Evolutionary conservation across 2,329 filamentous ascomycete species (phyloP).

Genomic region (Claviceps purpurea): DNA sequence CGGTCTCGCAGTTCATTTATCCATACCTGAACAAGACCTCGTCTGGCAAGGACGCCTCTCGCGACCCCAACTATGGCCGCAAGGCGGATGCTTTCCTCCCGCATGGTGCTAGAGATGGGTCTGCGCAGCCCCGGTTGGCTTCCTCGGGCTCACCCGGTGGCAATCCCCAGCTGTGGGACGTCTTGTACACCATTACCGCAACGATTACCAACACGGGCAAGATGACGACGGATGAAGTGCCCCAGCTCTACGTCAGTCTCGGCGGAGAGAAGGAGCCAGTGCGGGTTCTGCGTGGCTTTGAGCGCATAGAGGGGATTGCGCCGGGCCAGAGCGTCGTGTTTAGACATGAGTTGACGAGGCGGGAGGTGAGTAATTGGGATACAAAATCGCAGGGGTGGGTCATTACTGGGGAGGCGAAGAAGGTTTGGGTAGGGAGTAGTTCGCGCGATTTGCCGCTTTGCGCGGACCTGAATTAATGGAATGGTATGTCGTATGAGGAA

Average conservation of each 20-base stretch:
- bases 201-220: slow-evolving; percentile 60
- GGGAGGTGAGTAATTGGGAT: slow-evolving; percentile 86
- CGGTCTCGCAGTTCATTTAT: slow-evolving; percentile 48
- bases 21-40: slow-evolving; percentile 57
- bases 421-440: slow-evolving; percentile 39
- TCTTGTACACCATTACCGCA: slow-evolving; percentile 53
- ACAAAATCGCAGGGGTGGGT: slow-evolving; percentile 71
- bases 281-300: slow-evolving; percentile 63
- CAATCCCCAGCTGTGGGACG: slow-evolving; percentile 52
- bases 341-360: slow-evolving; percentile 54
- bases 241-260: slow-evolving; percentile 68
- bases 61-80: slow-evolving; percentile 46
- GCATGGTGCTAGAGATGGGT: slow-evolving; percentile 38
- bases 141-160: slow-evolving; percentile 46
- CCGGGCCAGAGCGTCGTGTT: slow-evolving; percentile 58
- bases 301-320: slow-evolving; percentile 54
- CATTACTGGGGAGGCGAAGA: slow-evolving; percentile 36
- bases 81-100: slow-evolving; percentile 48
- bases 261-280: slow-evolving; percentile 62
- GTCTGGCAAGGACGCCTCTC: slow-evolving; percentile 39
- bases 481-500: no score
- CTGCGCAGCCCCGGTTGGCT: slow-evolving; percentile 40
- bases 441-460: slow-evolving; percentile 39
- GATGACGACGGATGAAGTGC: slow-evolving; percentile 53
- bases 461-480: slow-evolving; percentile 5